Conservation (phyloP, 164 flowering plant genomes). For the Piper betle region DNA sequence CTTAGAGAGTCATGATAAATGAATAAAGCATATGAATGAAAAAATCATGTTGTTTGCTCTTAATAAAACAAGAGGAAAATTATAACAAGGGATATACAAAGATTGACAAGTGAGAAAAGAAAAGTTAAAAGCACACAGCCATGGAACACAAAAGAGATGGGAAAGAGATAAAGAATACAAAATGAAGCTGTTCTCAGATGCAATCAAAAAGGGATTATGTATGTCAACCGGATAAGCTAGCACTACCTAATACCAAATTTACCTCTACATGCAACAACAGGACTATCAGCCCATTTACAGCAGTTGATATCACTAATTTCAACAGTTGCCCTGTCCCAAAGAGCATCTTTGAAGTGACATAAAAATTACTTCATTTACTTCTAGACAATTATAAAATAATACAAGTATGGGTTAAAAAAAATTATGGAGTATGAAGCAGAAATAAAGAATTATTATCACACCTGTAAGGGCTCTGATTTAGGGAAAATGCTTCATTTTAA, state of each 20-base stretch:
- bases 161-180: too few species aligned
- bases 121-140: too few species aligned
- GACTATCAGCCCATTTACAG: background rate
- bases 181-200: too few species aligned
- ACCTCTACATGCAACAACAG: background rate
- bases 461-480: background rate
- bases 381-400: background rate
- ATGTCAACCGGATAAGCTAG: background rate
- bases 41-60: background rate
- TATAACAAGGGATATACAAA: too few species aligned
- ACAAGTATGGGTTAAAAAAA: background rate
- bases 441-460: too few species aligned
- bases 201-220: background rate
- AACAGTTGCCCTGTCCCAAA: background rate
- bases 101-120: too few species aligned
- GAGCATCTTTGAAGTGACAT: background rate
- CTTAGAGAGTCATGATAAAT: background rate
- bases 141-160: too few species aligned
- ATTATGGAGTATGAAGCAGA: background rate
- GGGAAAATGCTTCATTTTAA: too few species aligned
- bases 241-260: background rate
- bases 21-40: background rate
- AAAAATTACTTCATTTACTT: background rate
- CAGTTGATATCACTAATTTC: background rate
- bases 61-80: too few species aligned